Evolutionary conservation across 345 rosid species (phyloP).

Genomic region (Anacardium occidentale): DNA sequence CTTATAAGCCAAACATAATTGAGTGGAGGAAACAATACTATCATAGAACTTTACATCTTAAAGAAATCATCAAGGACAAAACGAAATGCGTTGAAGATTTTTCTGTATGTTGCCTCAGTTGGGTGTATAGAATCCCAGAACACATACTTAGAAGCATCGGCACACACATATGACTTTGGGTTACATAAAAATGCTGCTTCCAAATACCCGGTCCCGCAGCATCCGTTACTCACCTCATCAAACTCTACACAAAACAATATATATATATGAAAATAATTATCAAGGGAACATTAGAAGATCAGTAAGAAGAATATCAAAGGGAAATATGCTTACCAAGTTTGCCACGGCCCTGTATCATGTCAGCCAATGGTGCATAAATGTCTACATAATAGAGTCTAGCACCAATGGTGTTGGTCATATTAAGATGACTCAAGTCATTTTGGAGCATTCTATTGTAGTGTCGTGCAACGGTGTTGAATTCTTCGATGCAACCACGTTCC

Average conservation of each 20-base stretch:
- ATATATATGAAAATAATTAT: neutral
- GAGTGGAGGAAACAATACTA: too few species aligned
- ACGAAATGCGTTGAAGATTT: conserved; percentile 33
- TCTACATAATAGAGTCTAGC: conserved; percentile 40
- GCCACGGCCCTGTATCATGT: conserved; percentile 40
- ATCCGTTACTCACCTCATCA: conserved; percentile 56
- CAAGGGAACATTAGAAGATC: neutral
- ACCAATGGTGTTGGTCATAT: conserved; percentile 30
- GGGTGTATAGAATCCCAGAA: conserved; percentile 93
- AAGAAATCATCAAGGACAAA: conserved; percentile 34
- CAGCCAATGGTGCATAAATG: conserved; percentile 32
- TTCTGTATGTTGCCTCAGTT: conserved; percentile 50
- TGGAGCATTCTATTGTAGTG: conserved; percentile 52
- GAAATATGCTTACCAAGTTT: conserved; percentile 37
- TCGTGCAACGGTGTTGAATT: conserved; percentile 40
- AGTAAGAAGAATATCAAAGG: too few species aligned
- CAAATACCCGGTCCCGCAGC: conserved; percentile 76
- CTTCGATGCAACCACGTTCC: conserved; percentile 55
- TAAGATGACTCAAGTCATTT: conserved; percentile 36
- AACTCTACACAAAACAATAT: conserved; percentile 37
- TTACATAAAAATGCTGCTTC: conserved; percentile 64
- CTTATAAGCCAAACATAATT: too few species aligned
- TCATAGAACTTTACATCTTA: neutral
- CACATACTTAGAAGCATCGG: conserved; percentile 63
- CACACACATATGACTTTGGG: conserved; percentile 54